Base-by-base conservation (phyloP, 352 stramenopile genomes). In the Saprolegnia parasitica region DNA sequence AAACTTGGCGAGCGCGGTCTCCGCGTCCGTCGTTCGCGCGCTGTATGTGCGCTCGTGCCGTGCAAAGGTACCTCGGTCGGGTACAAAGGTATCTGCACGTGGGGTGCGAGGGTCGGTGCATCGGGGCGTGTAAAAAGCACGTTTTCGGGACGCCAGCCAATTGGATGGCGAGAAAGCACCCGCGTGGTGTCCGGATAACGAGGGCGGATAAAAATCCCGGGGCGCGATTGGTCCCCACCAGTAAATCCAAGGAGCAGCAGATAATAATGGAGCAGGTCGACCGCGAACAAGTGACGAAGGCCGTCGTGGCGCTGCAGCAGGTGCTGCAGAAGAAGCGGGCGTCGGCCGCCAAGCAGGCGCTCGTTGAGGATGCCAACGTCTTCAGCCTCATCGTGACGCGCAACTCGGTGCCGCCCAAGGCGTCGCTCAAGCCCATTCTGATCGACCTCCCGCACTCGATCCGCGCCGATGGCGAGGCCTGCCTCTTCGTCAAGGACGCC, bases 401-500 rank as follows among this genome's bases (percentile, higher is more conserved):
- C 75, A 88, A 87, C 64, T 70, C 81, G 45, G 77, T 93, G 56
- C 84, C 84, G n/a, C 54, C 64, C 61, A 91, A 93, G 75, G 65
- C 75, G 26, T 84, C 80, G 39, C 72, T 89, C 72, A 93, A 93
- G 72, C 79, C 84, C 37, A 83, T 93, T 50, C 74, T 76, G 56
- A 88, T 93, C 60, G 74, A 78, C 18, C 58, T 93, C 39, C 83
- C 83, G 6, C 78, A 91, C 65, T 78, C 81, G 54, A 67, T 91
- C 24, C 76, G 67, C 26, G 74, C 78, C 49, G 81, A 78, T 46
- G 76, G 74, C 47, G 83, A 93, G 67, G 82, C 89, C 68, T 93
- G 85, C 60, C 71, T 93, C 42, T 84, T 93, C 64, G 85, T 93
- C 45, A 93, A 93, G 72, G 83, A 91, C 71, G 74, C 81, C 15